Conservation (phyloP, 768 basidiomycete species). For the Lactarius quietus region DNA sequence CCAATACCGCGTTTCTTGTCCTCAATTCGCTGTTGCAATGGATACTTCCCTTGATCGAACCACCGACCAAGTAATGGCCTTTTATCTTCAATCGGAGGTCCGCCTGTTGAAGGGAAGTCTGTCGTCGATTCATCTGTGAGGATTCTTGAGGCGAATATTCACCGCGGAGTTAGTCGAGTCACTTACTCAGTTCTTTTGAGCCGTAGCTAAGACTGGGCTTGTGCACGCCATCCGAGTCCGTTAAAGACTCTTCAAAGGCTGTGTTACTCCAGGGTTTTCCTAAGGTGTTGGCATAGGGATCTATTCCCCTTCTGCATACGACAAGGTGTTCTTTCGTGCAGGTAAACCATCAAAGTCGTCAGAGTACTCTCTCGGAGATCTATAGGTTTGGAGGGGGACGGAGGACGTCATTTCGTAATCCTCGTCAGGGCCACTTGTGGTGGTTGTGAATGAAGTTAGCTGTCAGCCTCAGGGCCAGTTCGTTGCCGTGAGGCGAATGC, state of each 20-base stretch:
- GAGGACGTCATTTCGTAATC: slow-evolving; percentile 40
- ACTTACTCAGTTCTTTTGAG: slow-evolving; percentile 16
- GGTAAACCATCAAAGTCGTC: neutral
- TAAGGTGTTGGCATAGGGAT: slow-evolving; percentile 15
- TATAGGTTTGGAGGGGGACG: slow-evolving; percentile 3
- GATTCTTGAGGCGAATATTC: neutral
- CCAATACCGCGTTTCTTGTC: slow-evolving; percentile 84
- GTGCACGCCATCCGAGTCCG: neutral
- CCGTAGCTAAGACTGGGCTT: slow-evolving; percentile 13
- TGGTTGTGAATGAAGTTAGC: slow-evolving; percentile 15
- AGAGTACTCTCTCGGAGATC: neutral
- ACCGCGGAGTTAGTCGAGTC: neutral
- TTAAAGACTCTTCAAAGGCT: neutral
- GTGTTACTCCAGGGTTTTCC: slow-evolving; percentile 2
- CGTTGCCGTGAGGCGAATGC: neutral
- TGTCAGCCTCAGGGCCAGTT: neutral
- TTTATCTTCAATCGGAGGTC: neutral
- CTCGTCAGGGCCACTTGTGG: slow-evolving; percentile 30
- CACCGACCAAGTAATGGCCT: slow-evolving; percentile 13
- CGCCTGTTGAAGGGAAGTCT: neutral
- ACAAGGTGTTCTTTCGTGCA: slow-evolving; percentile 14
- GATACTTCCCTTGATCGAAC: slow-evolving; percentile 38
- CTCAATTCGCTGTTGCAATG: slow-evolving; percentile 78
- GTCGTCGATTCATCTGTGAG: slow-evolving; percentile 5
- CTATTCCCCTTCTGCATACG: slow-evolving; percentile 6